These are phyloP conservation scores for Cytospora leucostoma DNA, from an alignment of 2,329 filamentous ascomycete species.

Conservation along the genomic window DNA sequence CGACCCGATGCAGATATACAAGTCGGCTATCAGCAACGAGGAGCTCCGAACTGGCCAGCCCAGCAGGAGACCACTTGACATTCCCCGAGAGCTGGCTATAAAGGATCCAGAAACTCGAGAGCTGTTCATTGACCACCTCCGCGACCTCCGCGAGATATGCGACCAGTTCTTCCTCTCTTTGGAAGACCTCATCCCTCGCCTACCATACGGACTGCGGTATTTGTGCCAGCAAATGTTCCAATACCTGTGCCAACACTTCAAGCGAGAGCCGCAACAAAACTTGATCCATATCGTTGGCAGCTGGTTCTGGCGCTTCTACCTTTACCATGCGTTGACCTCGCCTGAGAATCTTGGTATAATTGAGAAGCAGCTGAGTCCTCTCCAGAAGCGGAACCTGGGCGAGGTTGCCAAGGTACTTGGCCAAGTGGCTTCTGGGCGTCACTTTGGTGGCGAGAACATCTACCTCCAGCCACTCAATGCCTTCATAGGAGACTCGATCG, in stretches of 20 bases:
- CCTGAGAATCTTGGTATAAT: constrained; percentile 93
- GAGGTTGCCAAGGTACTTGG: constrained; percentile 91
- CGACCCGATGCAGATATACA: constrained; percentile 96
- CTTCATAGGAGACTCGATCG: constrained; percentile 83
- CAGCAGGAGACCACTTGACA: constrained; percentile 78
- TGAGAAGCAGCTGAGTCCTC: constrained; percentile 82
- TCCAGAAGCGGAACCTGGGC: constrained; percentile 88
- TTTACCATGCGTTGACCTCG: constrained; percentile 84
- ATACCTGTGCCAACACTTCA: constrained; percentile 73
- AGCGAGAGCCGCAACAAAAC: constrained; percentile 73
- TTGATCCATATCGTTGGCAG: constrained; percentile 82
- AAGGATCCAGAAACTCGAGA: constrained; percentile 89
- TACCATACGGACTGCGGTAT: constrained; percentile 92
- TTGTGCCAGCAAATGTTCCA: constrained; percentile 85
- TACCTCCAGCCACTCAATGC: constrained; percentile 94
- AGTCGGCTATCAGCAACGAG: constrained; percentile 94
- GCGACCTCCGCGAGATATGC: constrained; percentile 90
- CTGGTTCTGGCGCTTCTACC: constrained; percentile 94
- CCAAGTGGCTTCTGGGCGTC: constrained; percentile 83
- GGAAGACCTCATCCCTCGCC: constrained; percentile 80
- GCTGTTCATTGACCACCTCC: constrained; percentile 90
- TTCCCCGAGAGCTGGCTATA: constrained; percentile 92
- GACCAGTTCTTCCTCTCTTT: constrained; percentile 83
- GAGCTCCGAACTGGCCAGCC: constrained; percentile 88
- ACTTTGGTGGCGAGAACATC: constrained; percentile 92